Base-by-base conservation (phyloP, 2,329 filamentous ascomycete genomes). In the Neopestalotiopsis sp. region DNA sequence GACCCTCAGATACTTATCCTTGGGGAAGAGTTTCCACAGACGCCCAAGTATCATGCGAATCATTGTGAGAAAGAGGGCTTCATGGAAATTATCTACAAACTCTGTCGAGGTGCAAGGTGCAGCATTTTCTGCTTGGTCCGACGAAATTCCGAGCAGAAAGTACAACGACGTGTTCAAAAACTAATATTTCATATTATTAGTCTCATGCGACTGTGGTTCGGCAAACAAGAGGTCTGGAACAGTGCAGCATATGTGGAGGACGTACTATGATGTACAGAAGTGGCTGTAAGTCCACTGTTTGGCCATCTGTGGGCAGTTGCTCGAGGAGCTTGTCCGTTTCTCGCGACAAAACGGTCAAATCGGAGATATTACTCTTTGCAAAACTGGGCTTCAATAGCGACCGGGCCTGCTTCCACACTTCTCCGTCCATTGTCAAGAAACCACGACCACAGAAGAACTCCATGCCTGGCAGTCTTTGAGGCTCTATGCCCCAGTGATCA, bases 371-470 rank as follows among this genome's bases (percentile, higher is more conserved):
- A 13, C 20, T 53, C n/a, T 38, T 61, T 12, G 32, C 38, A 17
- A 69, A 66, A 17, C 62, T 66, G 14, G 63, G 67, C 24, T 20
- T 69, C 2, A 69, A 38, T 2, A 32, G 32, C 20, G 17, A 61
- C 6, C 62, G 62, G 9, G 67, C 38, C 17, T 69, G 38, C 13
- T 40, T 6, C 67, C 62, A 69, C 2, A 53, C 24, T 12, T 61
- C 56, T 12, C 62, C 62, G 20, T 66, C 62, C 24, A 38, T 66
- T 17, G 63, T 67, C 2, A 69, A 12, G 34, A 69, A 62, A 2
- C 58, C 68, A 14, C 64, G 58, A 4, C 68, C 64, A 28, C 68
- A 69, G 28, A 69, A 69, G 61, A 14, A 69, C 40, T 67, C 68
- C 58, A 69, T 64, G 14, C 68, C 68, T 0, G 58, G 42, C 2